A percentile compares a stretch with the other conserved stretches of the same genome.
Conservation (phyloP, 2,329 filamentous ascomycete genomes). For the Colletotrichum salicis region DNA sequence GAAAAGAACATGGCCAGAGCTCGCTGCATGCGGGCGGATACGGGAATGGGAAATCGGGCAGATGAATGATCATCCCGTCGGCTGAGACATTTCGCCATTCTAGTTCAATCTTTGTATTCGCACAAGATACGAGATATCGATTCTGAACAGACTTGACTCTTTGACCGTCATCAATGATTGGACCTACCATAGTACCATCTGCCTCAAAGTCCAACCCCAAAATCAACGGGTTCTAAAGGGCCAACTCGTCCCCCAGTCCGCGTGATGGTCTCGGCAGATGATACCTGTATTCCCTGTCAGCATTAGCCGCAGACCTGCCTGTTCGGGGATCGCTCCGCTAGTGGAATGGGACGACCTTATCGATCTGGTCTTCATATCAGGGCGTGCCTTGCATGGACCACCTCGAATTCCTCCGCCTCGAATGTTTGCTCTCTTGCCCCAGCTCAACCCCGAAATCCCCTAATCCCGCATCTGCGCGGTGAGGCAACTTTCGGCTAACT, state of each 20-base stretch:
- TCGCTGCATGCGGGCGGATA: background rate
- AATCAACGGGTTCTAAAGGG: background rate
- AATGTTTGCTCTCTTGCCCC: too few relatives aligned
- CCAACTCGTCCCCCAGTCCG: background rate
- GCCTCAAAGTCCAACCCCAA: background rate
- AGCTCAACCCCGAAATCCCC: background rate
- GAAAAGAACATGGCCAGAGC: background rate
- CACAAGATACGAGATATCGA: background rate
- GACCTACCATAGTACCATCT: background rate
- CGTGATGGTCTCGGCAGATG: slow-evolving; percentile 27
- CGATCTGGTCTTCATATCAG: slow-evolving; percentile 13
- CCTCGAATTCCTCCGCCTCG: background rate
- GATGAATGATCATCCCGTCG: background rate
- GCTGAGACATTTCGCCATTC: background rate
- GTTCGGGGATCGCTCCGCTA: slow-evolving; percentile 21
- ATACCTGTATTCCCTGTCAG: background rate
- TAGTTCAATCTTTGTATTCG: background rate
- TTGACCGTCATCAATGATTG: background rate
- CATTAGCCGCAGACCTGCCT: slow-evolving; percentile 32
- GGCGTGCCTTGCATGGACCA: background rate
- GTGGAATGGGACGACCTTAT: slow-evolving; percentile 25
- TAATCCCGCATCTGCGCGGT: too few relatives aligned
- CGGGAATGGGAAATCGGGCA: background rate
- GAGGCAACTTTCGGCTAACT: background rate
- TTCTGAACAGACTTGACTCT: background rate